These are phyloP conservation scores for Mucor irregularis DNA, from an alignment of 371 early-diverging fungal genomes.

Conservation along the genomic window DNA sequence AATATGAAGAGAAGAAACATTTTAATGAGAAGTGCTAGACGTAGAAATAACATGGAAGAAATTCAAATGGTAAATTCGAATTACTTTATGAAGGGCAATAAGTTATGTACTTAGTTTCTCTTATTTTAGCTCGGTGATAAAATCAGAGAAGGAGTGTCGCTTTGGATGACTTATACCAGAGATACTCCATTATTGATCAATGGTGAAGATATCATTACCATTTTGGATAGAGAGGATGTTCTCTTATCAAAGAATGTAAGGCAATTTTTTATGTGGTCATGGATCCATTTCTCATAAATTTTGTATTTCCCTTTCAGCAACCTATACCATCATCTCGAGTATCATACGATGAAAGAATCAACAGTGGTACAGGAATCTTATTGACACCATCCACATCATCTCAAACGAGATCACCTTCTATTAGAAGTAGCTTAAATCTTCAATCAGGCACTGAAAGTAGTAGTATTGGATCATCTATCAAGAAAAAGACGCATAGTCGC, in stretches of 20 bases:
- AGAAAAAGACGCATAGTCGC: constrained; percentile 5
- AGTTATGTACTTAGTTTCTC: neutral
- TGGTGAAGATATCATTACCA: constrained; percentile 29
- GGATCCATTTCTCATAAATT: neutral
- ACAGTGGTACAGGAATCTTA: constrained; percentile 3
- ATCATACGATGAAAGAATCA: constrained; percentile 11
- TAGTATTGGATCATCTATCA: neutral
- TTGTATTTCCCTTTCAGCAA: constrained; percentile 11
- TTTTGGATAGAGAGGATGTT: constrained; percentile 31
- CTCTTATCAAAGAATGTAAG: constrained; percentile 31
- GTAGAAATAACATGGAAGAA: constrained; percentile 27
- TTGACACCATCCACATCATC: constrained; percentile 19
- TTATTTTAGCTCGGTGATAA: constrained; percentile 28
- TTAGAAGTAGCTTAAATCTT: neutral
- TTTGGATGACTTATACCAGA: constrained; percentile 30
- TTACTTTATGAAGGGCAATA: neutral
- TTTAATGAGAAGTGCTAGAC: constrained; percentile 26
- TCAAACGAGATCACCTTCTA: constrained; percentile 6
- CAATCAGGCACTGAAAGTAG: neutral
- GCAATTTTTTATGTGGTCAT: neutral
- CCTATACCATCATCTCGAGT: constrained; percentile 26
- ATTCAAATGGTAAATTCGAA: constrained; percentile 22
- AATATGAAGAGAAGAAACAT: constrained; percentile 42
- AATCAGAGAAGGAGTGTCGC: constrained; percentile 30
- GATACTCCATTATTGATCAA: constrained; percentile 27